A percentile compares a stretch with the other conserved stretches of the same genome.
phyloP scores from a whole-genome alignment of 2,329 filamentous ascomycete species.

The Leptographium flavum region DNA sequence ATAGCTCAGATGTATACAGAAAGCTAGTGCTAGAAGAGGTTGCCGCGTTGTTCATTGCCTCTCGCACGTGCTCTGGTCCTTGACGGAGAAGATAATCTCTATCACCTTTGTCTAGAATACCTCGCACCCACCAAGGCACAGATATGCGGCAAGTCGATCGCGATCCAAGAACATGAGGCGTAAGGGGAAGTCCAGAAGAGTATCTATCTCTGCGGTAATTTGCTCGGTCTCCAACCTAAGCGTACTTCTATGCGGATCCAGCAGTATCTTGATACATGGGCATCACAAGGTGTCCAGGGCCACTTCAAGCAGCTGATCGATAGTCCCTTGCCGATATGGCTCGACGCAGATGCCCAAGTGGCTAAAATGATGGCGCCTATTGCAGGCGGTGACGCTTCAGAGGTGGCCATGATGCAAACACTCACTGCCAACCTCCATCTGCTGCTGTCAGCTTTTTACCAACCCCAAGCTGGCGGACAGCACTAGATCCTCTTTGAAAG shows the following conservation, averaged over 20 bases:
- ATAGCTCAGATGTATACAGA: too few species aligned
- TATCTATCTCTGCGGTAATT: conserved; percentile 81
- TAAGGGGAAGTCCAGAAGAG: conserved; percentile 18
- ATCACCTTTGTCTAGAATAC: conserved; percentile 54
- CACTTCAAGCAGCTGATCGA: conserved; percentile 62
- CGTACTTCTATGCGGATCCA: conserved; percentile 53
- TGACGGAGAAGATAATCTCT: conserved; percentile 45
- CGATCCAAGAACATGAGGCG: background rate
- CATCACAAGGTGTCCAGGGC: conserved; percentile 68
- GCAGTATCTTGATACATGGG: conserved; percentile 70
- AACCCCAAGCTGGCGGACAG: conserved; percentile 38
- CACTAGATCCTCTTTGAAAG: conserved; percentile 79
- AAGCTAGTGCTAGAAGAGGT: too few species aligned
- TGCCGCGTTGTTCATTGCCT: too few species aligned
- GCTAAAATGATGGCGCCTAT: conserved; percentile 56
- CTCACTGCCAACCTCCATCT: conserved; percentile 72
- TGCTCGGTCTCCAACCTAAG: conserved; percentile 69
- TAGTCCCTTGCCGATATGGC: conserved; percentile 56
- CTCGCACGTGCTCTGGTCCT: conserved; percentile 37
- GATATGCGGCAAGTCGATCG: conserved; percentile 3
- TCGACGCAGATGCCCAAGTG: conserved; percentile 65
- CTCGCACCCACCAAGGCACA: conserved; percentile 55
- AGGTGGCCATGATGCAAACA: conserved; percentile 82
- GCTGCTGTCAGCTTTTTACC: conserved; percentile 74
- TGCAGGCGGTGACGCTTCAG: conserved; percentile 56